phyloP scores from a whole-genome alignment of 805 yeast genomes.

The Ogataea haglerorum region DNA sequence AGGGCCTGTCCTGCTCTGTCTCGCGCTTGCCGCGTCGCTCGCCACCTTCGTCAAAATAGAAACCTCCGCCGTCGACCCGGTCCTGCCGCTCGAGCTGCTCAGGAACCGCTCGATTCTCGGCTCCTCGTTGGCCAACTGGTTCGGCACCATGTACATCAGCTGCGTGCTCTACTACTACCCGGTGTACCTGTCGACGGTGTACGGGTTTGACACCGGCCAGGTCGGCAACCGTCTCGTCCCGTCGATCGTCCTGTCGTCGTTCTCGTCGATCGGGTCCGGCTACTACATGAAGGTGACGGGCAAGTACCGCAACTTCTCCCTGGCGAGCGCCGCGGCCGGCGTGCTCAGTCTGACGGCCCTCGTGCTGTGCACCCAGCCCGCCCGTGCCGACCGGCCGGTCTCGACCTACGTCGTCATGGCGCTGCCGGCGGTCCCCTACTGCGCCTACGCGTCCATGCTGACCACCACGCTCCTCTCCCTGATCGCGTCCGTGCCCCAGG shows the following conservation, averaged over 20 bases:
- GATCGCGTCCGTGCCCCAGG: slow-evolving; percentile 68
- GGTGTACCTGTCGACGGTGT: slow-evolving; percentile 54
- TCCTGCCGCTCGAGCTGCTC: slow-evolving; percentile 56
- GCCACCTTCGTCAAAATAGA: slow-evolving; percentile 23
- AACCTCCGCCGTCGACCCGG: slow-evolving; percentile 43
- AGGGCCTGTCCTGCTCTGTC: slow-evolving; percentile 32
- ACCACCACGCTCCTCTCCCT: slow-evolving; percentile 65
- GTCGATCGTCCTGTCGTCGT: slow-evolving; percentile 54
- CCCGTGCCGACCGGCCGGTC: slow-evolving; percentile 13
- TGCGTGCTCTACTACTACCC: slow-evolving; percentile 57
- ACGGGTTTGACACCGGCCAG: slow-evolving; percentile 49
- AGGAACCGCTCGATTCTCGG: slow-evolving; percentile 58
- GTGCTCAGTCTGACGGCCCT: slow-evolving; percentile 39
- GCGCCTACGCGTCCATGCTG: slow-evolving; percentile 55
- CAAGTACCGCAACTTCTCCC: slow-evolving; percentile 47
- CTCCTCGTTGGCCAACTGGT: slow-evolving; percentile 62
- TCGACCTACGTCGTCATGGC: slow-evolving; percentile 39
- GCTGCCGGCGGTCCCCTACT: slow-evolving; percentile 46
- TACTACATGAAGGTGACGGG: slow-evolving; percentile 63
- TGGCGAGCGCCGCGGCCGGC: slow-evolving; percentile 41
- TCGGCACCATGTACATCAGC: slow-evolving; percentile 47
- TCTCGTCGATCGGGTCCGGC: slow-evolving; percentile 63
- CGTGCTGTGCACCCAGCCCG: slow-evolving; percentile 23
- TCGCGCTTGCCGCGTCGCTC: slow-evolving; percentile 7
- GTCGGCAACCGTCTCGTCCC: slow-evolving; percentile 61